Conservation (phyloP, 1,284 basidiomycete genomes). For the Inonotus hispidus region DNA sequence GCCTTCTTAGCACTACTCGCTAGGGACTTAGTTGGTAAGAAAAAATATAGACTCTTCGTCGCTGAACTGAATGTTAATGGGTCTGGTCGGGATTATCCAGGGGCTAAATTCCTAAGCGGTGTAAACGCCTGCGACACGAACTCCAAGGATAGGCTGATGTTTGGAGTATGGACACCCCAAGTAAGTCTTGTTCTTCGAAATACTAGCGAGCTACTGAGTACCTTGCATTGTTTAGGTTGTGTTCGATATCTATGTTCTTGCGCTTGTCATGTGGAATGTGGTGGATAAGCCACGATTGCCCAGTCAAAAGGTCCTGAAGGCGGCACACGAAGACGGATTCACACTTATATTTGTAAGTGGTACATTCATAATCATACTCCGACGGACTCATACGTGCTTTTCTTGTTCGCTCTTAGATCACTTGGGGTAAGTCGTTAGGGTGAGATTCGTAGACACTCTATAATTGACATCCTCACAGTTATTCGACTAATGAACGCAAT, state of each 20-base stretch:
- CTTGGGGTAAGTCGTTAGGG: neutral
- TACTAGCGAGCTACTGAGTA: neutral
- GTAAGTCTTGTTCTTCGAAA: neutral
- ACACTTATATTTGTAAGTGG: neutral
- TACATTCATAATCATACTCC: neutral
- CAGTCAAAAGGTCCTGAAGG: neutral
- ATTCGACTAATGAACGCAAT: too few species aligned
- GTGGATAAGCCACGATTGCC: conserved; percentile 1
- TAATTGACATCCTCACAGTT: too few species aligned
- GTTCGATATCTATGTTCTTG: conserved; percentile 1
- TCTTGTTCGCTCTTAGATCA: neutral
- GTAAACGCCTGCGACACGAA: too few species aligned
- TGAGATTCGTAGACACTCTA: too few species aligned
- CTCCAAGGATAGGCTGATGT: too few species aligned
- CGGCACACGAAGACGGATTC: neutral
- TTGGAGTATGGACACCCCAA: neutral
- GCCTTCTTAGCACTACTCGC: too few species aligned
- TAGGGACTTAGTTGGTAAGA: too few species aligned
- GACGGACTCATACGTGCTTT: neutral
- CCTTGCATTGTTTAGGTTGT: neutral
- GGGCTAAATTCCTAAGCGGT: too few species aligned
- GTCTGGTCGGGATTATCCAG: too few species aligned
- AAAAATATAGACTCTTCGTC: too few species aligned
- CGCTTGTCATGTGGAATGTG: neutral
- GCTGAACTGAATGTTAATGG: too few species aligned